Conservation (phyloP, 768 basidiomycete species). For the Nidula microcarpa region DNA sequence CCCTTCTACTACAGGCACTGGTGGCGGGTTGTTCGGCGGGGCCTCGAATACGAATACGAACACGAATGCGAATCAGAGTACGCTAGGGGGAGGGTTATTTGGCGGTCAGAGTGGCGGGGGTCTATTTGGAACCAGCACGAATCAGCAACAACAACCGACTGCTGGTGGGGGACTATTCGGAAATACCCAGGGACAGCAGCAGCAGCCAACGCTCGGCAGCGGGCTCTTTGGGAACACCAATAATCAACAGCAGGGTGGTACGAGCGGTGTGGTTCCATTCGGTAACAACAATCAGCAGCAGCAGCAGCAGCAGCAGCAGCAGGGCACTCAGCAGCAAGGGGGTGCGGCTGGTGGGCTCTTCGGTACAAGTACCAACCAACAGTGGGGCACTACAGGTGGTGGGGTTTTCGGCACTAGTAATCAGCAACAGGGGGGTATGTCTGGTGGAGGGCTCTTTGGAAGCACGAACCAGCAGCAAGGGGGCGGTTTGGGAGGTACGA, state of each 20-base stretch:
- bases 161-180: slow-evolving; percentile 24
- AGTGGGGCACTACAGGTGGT: slow-evolving; percentile 2
- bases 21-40: neutral
- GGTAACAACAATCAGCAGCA: slow-evolving; percentile 11
- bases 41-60: neutral
- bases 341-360: slow-evolving; percentile 5
- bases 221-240: slow-evolving; percentile 19
- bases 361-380: slow-evolving; percentile 1
- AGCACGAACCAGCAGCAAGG: slow-evolving; percentile 6
- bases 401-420: slow-evolving; percentile 10
- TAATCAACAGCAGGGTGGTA: slow-evolving; percentile 5
- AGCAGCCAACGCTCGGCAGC: slow-evolving; percentile 9
- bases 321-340: slow-evolving; percentile 6
- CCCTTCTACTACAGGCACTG: neutral
- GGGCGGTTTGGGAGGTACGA: slow-evolving; percentile 5
- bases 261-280: slow-evolving; percentile 19
- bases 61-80: slow-evolving; percentile 2
- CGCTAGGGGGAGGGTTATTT: slow-evolving; percentile 3
- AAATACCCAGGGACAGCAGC: slow-evolving; percentile 8
- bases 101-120: slow-evolving; percentile 10
- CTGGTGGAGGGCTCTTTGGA: slow-evolving; percentile 19
- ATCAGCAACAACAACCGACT: slow-evolving; percentile 10
- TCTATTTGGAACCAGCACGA: slow-evolving; percentile 8
- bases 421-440: slow-evolving; percentile 6
- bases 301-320: slow-evolving; percentile 8